Evolutionary conservation across 768 basidiomycete genomes (phyloP), one percentile per base, ranked within the genome.

Genomic region (Auriscalpium orientale): DNA sequence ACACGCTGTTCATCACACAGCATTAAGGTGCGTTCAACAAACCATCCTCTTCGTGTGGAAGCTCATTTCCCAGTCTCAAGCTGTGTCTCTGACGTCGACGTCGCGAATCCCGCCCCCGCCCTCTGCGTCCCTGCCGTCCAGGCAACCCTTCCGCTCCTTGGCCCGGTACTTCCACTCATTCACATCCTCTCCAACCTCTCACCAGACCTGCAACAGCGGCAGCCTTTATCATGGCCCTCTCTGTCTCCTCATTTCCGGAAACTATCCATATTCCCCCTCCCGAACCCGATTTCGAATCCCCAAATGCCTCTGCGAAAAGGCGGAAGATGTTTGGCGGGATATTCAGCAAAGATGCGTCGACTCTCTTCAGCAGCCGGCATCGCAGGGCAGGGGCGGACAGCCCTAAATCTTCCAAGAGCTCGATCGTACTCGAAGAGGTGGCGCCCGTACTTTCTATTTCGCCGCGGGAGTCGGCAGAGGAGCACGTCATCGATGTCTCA

Each of bases 201-300:
- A 43, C 7, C 40, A 43, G 13, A 4, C 40, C 18, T 18, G 13
- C 18, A 18, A 48, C 46, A 28, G 28, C n/a, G 22, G 13, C 15
- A 22, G 46, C 46, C 46, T 22, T 12, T 12, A 7, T 22, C 18
- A 62, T 60, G 61, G 37, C 59, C 15, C 61, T 61, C 49, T 54
- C 58, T 16, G 59, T 60, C 56, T 60, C 59, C 18, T 62, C 61
- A 3, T 62, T 62, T 51, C 61, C 61, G 1, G 61, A 44, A 18
- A 37, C 53, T 18, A 54, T 48, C n/a, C 21, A 54, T 37, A 21
- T 54, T 16, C 53, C 53, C 13, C 56, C 53, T 11, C 20, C 49
- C 16, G 53, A 35, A 5, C 49, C 36, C 34, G 34, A 36, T 12
- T 34, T 34, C 33, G 44, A 49, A 20, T 18, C 37, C 38, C 49